Conservation (phyloP, 805 yeast species). For the Sugiyamaella chiloensis region DNA sequence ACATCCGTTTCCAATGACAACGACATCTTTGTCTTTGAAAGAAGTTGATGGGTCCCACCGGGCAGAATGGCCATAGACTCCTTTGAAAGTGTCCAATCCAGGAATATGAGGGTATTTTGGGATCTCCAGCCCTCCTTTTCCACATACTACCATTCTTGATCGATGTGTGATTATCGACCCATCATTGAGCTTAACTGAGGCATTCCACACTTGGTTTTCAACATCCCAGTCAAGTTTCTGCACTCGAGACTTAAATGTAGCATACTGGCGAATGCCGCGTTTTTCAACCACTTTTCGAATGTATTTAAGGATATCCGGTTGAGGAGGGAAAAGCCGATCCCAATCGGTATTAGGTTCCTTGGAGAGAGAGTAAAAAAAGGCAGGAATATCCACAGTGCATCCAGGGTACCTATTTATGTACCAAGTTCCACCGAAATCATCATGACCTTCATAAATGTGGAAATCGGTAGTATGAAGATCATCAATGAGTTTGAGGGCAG, state of each 20-base stretch:
- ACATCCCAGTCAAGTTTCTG: constrained; percentile 17
- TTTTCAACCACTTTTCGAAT: constrained; percentile 15
- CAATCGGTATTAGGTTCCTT: constrained; percentile 22
- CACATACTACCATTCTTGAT: constrained; percentile 14
- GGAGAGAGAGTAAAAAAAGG: constrained; percentile 21
- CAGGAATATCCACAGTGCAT: constrained; percentile 23
- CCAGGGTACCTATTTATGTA: constrained; percentile 24
- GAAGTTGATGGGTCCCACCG: constrained; percentile 18
- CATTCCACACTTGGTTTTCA: constrained; percentile 14
- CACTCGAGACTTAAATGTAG: constrained; percentile 10
- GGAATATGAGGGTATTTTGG: constrained; percentile 15
- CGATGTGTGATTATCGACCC: constrained; percentile 14
- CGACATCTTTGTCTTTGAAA: constrained; percentile 16
- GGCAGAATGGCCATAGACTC: constrained; percentile 20
- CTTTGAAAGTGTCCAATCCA: constrained; percentile 20
- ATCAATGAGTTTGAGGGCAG: constrained; percentile 13
- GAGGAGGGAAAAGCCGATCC: constrained; percentile 18
- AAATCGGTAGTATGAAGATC: constrained; percentile 15
- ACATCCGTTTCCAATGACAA: constrained; percentile 24
- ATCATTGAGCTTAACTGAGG: constrained; percentile 7
- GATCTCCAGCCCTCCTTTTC: constrained; percentile 19
- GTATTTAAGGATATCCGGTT: constrained; percentile 17
- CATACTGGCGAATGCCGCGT: constrained; percentile 13
- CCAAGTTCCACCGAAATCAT: constrained; percentile 26
- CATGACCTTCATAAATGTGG: constrained; percentile 16